These are phyloP conservation scores for Amniculicola lignicola DNA, from an alignment of 495 filamentous ascomycete species.

Conservation along the genomic window DNA sequence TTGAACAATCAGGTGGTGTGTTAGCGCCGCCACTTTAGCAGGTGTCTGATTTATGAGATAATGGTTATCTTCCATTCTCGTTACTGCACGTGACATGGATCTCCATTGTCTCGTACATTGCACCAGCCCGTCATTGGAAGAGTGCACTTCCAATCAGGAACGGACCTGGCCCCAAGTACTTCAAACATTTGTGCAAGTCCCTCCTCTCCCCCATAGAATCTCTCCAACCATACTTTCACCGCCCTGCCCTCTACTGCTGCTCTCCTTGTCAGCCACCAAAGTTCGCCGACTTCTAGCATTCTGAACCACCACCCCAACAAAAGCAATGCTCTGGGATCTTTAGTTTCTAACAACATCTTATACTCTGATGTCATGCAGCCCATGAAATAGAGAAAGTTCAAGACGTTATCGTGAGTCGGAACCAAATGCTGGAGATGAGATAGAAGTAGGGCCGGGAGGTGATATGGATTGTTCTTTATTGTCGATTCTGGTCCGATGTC, in stretches of 20 bases:
- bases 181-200: conserved; percentile 10
- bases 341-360: conserved; percentile 38
- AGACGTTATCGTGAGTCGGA: conserved; percentile 34
- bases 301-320: conserved; percentile 46
- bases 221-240: conserved; percentile 31
- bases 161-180: background rate
- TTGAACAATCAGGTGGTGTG: too few species aligned
- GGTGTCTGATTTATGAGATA: too few species aligned
- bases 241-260: conserved; percentile 43
- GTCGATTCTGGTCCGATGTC: conserved; percentile 2
- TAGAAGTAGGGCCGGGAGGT: conserved; percentile 31
- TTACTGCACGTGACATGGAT: too few species aligned
- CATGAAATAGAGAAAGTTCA: conserved; percentile 42
- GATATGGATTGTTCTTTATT: conserved; percentile 31
- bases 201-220: conserved; percentile 10
- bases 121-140: too few species aligned
- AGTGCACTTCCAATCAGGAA: too few species aligned
- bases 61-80: too few species aligned
- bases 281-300: conserved; percentile 37
- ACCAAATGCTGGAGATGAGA: conserved; percentile 33
- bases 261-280: conserved; percentile 45
- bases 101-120: too few species aligned
- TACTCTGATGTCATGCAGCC: conserved; percentile 38
- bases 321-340: conserved; percentile 44
- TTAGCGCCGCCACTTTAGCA: too few species aligned